A percentile compares a stretch with the other conserved stretches of the same genome.
phyloP scores from a whole-genome alignment of 1,139 yeast species.

The Taphrina confusa region DNA sequence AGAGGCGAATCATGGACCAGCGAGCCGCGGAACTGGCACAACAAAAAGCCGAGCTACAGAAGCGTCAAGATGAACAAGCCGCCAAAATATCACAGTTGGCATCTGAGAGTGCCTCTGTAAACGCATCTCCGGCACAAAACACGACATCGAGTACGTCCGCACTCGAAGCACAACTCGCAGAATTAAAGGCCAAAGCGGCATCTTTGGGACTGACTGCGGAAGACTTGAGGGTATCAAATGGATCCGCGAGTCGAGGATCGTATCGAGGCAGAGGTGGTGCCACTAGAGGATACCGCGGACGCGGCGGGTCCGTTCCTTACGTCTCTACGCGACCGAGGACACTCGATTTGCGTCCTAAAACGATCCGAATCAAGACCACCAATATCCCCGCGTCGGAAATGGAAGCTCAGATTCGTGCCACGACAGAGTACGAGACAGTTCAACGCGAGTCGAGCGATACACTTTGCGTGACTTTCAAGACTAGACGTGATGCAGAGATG shows the following conservation, averaged over 20 bases:
- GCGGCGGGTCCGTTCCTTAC: constrained; percentile 37
- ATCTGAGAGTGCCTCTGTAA: constrained; percentile 36
- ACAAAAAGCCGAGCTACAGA: constrained; percentile 46
- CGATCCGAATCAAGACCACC: constrained; percentile 46
- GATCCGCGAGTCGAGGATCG: constrained; percentile 36
- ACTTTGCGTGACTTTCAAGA: constrained; percentile 48
- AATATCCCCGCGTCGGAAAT: constrained; percentile 45
- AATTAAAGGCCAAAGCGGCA: constrained; percentile 47
- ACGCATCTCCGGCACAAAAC: not conserved
- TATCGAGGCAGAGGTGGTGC: constrained; percentile 36
- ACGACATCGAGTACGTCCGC: constrained; percentile 41
- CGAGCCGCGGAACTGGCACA: constrained; percentile 47
- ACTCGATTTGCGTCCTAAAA: constrained; percentile 50
- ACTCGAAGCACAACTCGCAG: constrained; percentile 47
- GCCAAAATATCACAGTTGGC: constrained; percentile 43
- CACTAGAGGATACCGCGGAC: constrained; percentile 40
- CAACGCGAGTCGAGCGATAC: constrained; percentile 40
- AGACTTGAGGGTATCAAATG: constrained; percentile 40
- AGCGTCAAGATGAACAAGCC: constrained; percentile 46
- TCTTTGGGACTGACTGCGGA: constrained; percentile 43
- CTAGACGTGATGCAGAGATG: constrained; percentile 51
- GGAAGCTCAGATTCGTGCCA: constrained; percentile 39
- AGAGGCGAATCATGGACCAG: constrained; percentile 47
- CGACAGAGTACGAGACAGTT: constrained; percentile 41
- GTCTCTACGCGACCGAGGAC: constrained; percentile 41